Evolutionary conservation across 192 early-diverging fungal species (phyloP).

Genomic region (Jimgerdemannia flammicorona): DNA sequence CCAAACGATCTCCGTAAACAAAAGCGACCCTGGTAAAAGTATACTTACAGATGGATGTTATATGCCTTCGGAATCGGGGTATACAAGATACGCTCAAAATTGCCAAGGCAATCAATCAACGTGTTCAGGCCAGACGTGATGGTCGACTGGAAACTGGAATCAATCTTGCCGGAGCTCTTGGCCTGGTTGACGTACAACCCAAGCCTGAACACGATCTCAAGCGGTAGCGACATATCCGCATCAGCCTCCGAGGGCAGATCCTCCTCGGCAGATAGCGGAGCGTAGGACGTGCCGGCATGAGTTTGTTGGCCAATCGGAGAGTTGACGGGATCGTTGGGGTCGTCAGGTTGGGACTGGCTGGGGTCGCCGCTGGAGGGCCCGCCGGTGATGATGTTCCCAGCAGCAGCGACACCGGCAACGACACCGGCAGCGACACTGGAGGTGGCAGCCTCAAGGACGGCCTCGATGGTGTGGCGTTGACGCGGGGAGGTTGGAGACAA

Average conservation of each 20-base stretch:
- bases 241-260: conserved; percentile 30
- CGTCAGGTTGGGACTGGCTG: no score
- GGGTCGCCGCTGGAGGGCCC: no score
- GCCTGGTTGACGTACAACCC: conserved; percentile 47
- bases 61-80: conserved; percentile 82
- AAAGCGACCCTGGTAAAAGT: no score
- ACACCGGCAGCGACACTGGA: no score
- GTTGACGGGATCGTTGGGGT: no score
- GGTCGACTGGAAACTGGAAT: conserved; percentile 40
- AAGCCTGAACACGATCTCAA: conserved; percentile 44
- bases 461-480: no score
- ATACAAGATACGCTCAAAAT: conserved; percentile 64
- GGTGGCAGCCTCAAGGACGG: no score
- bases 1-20: no score
- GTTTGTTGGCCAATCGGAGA: no score
- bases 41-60: conserved; percentile 61
- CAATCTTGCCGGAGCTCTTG: conserved; percentile 41
- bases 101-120: conserved; percentile 56
- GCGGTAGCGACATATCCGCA: conserved; percentile 44
- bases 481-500: background rate
- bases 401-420: no score
- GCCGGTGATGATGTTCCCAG: no score
- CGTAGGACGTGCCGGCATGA: no score
- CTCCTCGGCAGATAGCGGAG: conserved; percentile 9
- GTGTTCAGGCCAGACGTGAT: conserved; percentile 48